Conservation (phyloP, 2,329 filamentous ascomycete species). For the Aureobasidium leucospermi region DNA sequence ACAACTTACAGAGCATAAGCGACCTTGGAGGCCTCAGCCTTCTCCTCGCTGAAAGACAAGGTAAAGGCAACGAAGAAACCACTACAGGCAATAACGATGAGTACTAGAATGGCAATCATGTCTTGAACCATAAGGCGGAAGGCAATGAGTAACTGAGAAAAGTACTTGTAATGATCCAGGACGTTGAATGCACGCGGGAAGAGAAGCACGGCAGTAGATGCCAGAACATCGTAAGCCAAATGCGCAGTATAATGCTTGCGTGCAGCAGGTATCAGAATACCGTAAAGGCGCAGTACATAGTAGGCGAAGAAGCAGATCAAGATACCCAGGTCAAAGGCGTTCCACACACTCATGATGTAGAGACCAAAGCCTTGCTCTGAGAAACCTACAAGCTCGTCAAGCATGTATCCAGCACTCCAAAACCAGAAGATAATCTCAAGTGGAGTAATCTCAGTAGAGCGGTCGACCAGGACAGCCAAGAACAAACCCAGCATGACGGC, state of each 20-base stretch:
- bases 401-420: constrained; percentile 95
- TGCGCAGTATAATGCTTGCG: constrained; percentile 63
- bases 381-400: constrained; percentile 92
- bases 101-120: constrained; percentile 71
- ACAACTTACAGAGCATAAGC: constrained; percentile 63
- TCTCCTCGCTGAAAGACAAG: constrained; percentile 63
- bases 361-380: constrained; percentile 94
- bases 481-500: constrained; percentile 80
- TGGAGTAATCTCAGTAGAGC: constrained; percentile 72
- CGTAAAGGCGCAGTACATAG: constrained; percentile 82
- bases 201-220: constrained; percentile 80
- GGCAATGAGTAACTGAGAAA: constrained; percentile 87
- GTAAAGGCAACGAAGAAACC: constrained; percentile 96
- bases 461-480: constrained; percentile 68
- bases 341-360: constrained; percentile 98
- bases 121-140: constrained; percentile 93
- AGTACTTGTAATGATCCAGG: constrained; percentile 91
- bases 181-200: constrained; percentile 89
- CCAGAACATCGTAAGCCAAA: constrained; percentile 89
- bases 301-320: constrained; percentile 78
- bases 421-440: constrained; percentile 93
- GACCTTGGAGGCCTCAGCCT: constrained; percentile 64
- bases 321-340: constrained; percentile 88
- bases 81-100: constrained; percentile 82
- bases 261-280: constrained; percentile 72